Percentiles rank a stretch among this genome's conserved stretches.
Evolutionary conservation across 2,329 filamentous ascomycete species (phyloP).

Genomic region (Dryadomyces quercivorus): DNA sequence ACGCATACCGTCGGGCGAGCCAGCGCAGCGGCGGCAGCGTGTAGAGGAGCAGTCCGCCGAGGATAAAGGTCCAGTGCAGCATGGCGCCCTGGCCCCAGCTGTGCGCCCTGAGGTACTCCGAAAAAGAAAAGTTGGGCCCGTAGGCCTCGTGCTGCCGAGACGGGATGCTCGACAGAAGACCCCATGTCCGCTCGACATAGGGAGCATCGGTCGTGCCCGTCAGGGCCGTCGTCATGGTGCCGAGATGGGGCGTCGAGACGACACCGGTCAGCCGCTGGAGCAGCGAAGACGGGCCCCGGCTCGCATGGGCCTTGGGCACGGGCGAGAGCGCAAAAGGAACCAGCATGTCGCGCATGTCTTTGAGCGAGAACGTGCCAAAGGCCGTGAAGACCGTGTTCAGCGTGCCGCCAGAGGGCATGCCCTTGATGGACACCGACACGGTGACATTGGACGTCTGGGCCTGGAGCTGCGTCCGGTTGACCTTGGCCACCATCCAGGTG

Average conservation of each 20-base stretch:
- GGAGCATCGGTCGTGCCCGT: conserved; percentile 37
- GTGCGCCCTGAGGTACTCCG: conserved; percentile 38
- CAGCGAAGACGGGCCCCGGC: conserved; percentile 21
- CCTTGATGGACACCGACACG: conserved; percentile 24
- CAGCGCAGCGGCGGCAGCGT: conserved; percentile 31
- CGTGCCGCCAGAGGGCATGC: conserved; percentile 50
- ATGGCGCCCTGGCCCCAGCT: conserved; percentile 37
- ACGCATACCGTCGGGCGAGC: conserved; percentile 30
- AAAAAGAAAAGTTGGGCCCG: conserved; percentile 48
- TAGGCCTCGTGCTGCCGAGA: conserved; percentile 36
- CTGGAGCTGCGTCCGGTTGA: conserved; percentile 35
- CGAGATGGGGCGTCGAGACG: conserved; percentile 35
- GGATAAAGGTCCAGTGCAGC: conserved; percentile 34
- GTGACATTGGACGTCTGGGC: conserved; percentile 40
- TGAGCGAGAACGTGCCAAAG: conserved; percentile 38
- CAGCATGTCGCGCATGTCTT: conserved; percentile 31
- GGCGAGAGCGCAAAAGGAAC: conserved; percentile 47
- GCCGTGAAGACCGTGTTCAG: conserved; percentile 52
- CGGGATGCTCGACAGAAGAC: conserved; percentile 36
- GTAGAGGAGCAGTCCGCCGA: conserved; percentile 31
- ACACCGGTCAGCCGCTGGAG: conserved; percentile 37
- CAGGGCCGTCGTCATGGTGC: conserved; percentile 41
- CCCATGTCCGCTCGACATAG: conserved; percentile 51
- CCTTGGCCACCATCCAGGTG: conserved; percentile 39
- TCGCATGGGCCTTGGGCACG: conserved; percentile 28